Base-by-base conservation (phyloP, 2,329 filamentous ascomycete species). In the Colletotrichum godetiae region DNA sequence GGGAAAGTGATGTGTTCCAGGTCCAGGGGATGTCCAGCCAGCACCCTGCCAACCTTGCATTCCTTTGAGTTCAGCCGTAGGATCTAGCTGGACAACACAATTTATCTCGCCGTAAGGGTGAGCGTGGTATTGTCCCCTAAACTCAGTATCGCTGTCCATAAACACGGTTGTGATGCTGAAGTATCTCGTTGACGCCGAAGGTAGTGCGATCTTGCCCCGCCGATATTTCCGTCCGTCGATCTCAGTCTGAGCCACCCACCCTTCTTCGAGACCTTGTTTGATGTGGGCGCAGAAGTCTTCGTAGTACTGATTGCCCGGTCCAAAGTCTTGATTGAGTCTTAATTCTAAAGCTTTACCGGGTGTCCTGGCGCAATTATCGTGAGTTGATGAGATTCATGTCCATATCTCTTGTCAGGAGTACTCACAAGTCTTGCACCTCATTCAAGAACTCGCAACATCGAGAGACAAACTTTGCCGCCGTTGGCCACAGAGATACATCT, bases 101-200 rank as follows among this genome's bases (percentile, higher is more conserved):
- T 89, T 89, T 76, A 89, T 88, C 80, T 89, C 87, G 6, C 87
- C 87, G 65, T 89, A 89, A 1, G 87, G 87, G 76, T 89, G 87
- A 5, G 80, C 79, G 74, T 89, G 87, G 76, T 90, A 89, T 78
- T 90, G 88, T n/a, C 72, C 68, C 7, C 15, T 53, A 76, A 86
- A 89, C n/a, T 81, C 84, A 6, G 85, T 83, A 37, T 84, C 70
- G 35, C 83, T 86, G n/a, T 88, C 83, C 84, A 90, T 89, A 77
- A 88, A 90, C 22, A 90, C 88, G 1, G 88, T 86, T 2, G 88
- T 90, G 77, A 90, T 89, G 76, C 85, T 87, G 78, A 89, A 87
- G 78, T 82, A 90, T 27, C 84, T 82, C 33, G 85, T 90, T 46
- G 83, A 81, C 10, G 82, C 79, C 2, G 79, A 82, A 1, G 88